Conservation (phyloP, 2,329 filamentous ascomycete genomes). For the Fusarium odoratissimum region DNA sequence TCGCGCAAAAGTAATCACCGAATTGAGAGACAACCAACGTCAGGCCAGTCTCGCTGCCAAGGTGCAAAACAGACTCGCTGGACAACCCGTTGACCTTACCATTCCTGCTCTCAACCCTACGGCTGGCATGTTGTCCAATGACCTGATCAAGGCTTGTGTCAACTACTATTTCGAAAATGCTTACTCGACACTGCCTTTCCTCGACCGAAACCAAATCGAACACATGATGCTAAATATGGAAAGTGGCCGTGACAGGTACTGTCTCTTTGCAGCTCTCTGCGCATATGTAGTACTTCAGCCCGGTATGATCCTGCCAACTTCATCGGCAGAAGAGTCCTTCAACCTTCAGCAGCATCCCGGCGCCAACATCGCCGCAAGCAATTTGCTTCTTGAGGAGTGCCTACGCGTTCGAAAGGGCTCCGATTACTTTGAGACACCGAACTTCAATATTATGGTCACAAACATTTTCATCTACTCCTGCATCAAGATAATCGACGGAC, state of each 20-base stretch:
- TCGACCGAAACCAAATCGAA: slow-evolving; percentile 69
- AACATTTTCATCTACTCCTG: slow-evolving; percentile 83
- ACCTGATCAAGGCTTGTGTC: slow-evolving; percentile 73
- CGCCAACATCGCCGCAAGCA: slow-evolving; percentile 71
- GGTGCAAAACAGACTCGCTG: slow-evolving; percentile 69
- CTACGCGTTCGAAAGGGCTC: slow-evolving; percentile 72
- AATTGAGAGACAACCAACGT: slow-evolving; percentile 75
- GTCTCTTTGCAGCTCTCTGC: slow-evolving; percentile 71
- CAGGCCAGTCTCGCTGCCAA: slow-evolving; percentile 72
- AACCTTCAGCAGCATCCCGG: slow-evolving; percentile 67
- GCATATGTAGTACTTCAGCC: slow-evolving; percentile 77
- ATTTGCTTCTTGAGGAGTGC: slow-evolving; percentile 75
- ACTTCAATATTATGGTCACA: slow-evolving; percentile 71
- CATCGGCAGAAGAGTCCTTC: slow-evolving; percentile 60
- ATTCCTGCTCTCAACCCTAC: slow-evolving; percentile 64
- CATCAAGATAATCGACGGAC: slow-evolving; percentile 51
- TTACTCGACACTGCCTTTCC: slow-evolving; percentile 72
- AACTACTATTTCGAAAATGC: slow-evolving; percentile 77
- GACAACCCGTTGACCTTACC: slow-evolving; percentile 59
- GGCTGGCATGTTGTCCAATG: slow-evolving; percentile 68
- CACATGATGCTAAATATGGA: slow-evolving; percentile 71
- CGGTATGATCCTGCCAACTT: slow-evolving; percentile 68
- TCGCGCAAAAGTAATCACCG: slow-evolving; percentile 79
- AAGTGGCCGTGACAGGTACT: slow-evolving; percentile 71
- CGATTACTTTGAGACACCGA: slow-evolving; percentile 68